Conservation (phyloP, 139 green algal species). For the Deuterostichococcus epilithicus region DNA sequence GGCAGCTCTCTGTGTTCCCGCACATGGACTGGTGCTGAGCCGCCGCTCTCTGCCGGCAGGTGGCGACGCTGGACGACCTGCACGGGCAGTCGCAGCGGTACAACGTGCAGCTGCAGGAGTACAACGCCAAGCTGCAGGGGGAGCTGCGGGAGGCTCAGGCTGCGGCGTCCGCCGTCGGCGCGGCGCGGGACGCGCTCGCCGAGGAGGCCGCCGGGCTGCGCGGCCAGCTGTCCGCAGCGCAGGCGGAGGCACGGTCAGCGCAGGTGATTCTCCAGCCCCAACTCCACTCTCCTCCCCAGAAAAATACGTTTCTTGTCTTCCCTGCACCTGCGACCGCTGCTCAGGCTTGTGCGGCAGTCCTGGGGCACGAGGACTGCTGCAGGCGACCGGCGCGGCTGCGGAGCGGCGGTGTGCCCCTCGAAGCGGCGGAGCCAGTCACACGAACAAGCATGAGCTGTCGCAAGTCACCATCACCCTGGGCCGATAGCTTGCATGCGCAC, state of each 20-base stretch:
- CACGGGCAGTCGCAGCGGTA: slow-evolving; percentile 22
- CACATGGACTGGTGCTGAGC: neutral
- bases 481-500: neutral
- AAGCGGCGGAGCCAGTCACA: neutral
- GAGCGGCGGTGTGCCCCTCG: neutral
- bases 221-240: neutral
- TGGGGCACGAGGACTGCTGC: neutral
- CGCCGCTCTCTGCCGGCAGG: slow-evolving; percentile 1
- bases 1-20: neutral
- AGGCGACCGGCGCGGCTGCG: neutral
- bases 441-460: neutral
- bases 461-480: neutral
- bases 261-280: neutral
- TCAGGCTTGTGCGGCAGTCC: neutral
- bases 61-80: slow-evolving; percentile 12
- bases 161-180: neutral
- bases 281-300: no score
- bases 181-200: neutral
- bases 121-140: slow-evolving; percentile 28
- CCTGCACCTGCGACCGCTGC: neutral
- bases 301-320: neutral
- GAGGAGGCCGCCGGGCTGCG: slow-evolving; percentile 11
- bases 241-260: neutral
- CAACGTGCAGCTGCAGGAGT: slow-evolving; percentile 28
- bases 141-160: slow-evolving; percentile 13